These are phyloP conservation scores for Plantago major DNA, from an alignment of 257 asterid genomes.

Conservation along the genomic window DNA sequence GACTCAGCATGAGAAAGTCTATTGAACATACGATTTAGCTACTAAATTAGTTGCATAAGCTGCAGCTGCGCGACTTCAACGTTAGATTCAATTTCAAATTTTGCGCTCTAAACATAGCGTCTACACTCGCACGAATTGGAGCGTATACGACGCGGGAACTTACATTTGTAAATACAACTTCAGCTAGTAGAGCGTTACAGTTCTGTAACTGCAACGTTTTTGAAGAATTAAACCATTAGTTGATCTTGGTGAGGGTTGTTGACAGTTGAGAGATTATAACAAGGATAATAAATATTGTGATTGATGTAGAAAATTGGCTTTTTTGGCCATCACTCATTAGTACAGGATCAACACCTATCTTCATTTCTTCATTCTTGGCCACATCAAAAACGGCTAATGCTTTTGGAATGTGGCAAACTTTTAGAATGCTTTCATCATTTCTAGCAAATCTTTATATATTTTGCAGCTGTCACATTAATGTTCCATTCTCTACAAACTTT, in stretches of 20 bases:
- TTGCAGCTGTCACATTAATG: neutral
- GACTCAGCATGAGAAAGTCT: too few species aligned
- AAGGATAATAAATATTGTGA: slow-evolving; percentile 10
- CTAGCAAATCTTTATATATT: neutral
- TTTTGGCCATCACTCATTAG: slow-evolving; percentile 6
- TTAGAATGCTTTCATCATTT: neutral
- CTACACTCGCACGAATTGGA: too few species aligned
- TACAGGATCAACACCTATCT: slow-evolving; percentile 15
- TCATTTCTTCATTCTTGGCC: slow-evolving; percentile 30
- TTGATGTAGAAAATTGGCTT: slow-evolving; percentile 14
- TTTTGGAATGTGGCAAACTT: slow-evolving; percentile 2
- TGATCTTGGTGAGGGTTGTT: slow-evolving; percentile 31
- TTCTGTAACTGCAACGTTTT: too few species aligned
- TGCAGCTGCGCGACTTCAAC: too few species aligned
- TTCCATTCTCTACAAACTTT: too few species aligned
- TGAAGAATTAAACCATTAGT: slow-evolving; percentile 9
- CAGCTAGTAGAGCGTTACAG: neutral
- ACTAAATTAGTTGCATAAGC: too few species aligned
- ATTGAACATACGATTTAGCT: too few species aligned
- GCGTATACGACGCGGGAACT: too few species aligned
- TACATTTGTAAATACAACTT: neutral
- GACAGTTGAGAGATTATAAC: slow-evolving; percentile 28
- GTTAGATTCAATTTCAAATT: too few species aligned
- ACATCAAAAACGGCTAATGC: slow-evolving; percentile 17
- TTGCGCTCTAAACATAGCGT: too few species aligned